Evolutionary conservation across 345 rosid genomes (phyloP).

Genomic region (Dipteronia dyeriana): DNA sequence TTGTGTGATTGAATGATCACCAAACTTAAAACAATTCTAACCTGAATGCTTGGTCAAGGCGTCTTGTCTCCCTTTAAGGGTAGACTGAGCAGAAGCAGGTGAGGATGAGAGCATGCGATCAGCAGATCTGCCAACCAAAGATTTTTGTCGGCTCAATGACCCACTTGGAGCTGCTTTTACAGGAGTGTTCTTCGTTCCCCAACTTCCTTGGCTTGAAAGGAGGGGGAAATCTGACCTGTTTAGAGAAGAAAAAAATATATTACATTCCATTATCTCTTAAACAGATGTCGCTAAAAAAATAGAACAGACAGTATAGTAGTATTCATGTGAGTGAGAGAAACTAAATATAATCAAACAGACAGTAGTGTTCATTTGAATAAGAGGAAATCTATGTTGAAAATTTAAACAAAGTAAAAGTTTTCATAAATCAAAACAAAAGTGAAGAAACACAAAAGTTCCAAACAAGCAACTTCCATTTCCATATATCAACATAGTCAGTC

Average conservation of each 20-base stretch:
- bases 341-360: not conserved
- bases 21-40: conserved; percentile 25
- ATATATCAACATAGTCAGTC: not conserved
- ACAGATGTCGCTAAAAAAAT: not conserved
- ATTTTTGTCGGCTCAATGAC: conserved; percentile 66
- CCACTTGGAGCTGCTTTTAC: conserved; percentile 56
- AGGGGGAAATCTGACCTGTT: conserved; percentile 69
- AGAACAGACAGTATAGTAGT: not conserved
- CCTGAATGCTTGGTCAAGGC: conserved; percentile 68
- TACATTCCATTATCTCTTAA: not conserved
- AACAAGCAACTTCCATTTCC: not conserved
- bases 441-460: not conserved
- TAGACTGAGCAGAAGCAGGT: conserved; percentile 49
- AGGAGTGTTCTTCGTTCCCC: conserved; percentile 73
- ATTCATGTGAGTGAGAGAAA: not conserved
- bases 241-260: not conserved
- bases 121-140: conserved; percentile 44
- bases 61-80: conserved; percentile 59
- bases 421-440: not conserved
- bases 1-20: not conserved
- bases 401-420: not conserved
- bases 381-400: not conserved
- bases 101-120: conserved; percentile 57
- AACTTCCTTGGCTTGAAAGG: conserved; percentile 58
- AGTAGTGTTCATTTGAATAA: not conserved